phyloP scores from a whole-genome alignment of 805 yeast genomes.

The Priceomyces castillae region DNA sequence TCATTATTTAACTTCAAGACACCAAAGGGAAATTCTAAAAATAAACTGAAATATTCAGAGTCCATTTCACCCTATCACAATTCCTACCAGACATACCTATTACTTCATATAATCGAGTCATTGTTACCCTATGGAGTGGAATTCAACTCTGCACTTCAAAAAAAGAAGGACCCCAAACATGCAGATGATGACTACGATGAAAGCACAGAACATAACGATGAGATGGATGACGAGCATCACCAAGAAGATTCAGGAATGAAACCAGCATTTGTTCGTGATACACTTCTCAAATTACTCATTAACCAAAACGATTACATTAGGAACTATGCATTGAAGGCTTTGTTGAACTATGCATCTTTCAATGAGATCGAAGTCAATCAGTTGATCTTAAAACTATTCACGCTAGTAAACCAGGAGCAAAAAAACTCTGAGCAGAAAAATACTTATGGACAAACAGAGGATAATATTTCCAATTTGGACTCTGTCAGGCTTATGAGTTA shows the following conservation, averaged over 20 bases:
- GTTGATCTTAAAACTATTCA: conserved; percentile 31
- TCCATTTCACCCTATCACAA: conserved; percentile 31
- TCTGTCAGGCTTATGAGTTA: conserved; percentile 28
- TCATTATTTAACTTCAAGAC: conserved; percentile 27
- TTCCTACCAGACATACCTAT: conserved; percentile 31
- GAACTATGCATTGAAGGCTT: conserved; percentile 31
- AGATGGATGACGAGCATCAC: conserved; percentile 10
- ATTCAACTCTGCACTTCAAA: conserved; percentile 22
- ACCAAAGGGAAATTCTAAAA: conserved; percentile 14
- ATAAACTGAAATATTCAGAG: conserved; percentile 14
- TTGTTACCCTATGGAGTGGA: conserved; percentile 37
- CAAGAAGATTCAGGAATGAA: conserved; percentile 9
- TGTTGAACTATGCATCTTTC: conserved; percentile 26
- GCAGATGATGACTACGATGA: conserved; percentile 8
- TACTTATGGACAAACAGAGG: conserved; percentile 10
- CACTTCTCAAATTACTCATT: conserved; percentile 29
- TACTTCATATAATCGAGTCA: conserved; percentile 28
- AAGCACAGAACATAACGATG: background rate
- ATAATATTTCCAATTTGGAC: conserved; percentile 17
- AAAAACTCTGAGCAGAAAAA: conserved; percentile 14
- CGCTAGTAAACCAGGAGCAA: conserved; percentile 27
- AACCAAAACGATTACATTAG: conserved; percentile 34
- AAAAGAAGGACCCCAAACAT: conserved; percentile 8
- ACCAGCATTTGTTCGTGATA: conserved; percentile 26
- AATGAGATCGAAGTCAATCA: conserved; percentile 36